Percentiles rank a stretch among this genome's conserved stretches.
Evolutionary conservation across 495 filamentous ascomycete species (phyloP).

Genomic region (Aspergillus sparsus): DNA sequence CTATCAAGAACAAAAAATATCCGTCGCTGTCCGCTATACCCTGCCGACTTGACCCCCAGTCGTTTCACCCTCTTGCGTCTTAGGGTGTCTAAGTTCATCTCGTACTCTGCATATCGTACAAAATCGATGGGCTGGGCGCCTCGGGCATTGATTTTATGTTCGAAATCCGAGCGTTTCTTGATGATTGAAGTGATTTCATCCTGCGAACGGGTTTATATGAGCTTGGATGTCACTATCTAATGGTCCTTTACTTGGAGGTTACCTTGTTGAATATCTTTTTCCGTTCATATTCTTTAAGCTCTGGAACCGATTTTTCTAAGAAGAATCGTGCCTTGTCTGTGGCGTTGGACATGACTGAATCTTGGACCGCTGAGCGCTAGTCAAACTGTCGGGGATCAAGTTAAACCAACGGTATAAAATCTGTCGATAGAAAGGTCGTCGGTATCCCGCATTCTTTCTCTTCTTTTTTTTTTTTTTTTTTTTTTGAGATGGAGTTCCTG

Average conservation of each 20-base stretch:
- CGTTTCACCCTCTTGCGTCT: conserved; percentile 79
- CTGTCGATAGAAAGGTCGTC: conserved; percentile 32
- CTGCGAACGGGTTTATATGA: conserved; percentile 39
- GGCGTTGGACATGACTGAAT: conserved; percentile 67
- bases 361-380: conserved; percentile 1
- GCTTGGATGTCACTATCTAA: conserved; percentile 8
- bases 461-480: conserved; percentile 14
- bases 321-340: conserved; percentile 95
- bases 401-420: conserved; percentile 4
- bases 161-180: conserved; percentile 87
- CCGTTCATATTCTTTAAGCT: conserved; percentile 82
- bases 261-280: conserved; percentile 87
- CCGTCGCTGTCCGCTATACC: conserved; percentile 70
- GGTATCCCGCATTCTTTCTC: conserved; percentile 38
- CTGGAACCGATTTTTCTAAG: conserved; percentile 85
- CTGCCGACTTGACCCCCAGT: conserved; percentile 65
- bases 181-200: conserved; percentile 87
- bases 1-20: conserved; percentile 89
- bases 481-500: conserved; percentile 9
- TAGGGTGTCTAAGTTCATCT: conserved; percentile 83
- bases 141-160: conserved; percentile 83
- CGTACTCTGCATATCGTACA: conserved; percentile 83
- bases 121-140: conserved; percentile 75
- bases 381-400: background rate
- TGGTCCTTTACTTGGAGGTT: conserved; percentile 6